These are phyloP conservation scores for Colletotrichum sp. DNA, from an alignment of 2,329 filamentous ascomycete genomes.

Conservation along the genomic window DNA sequence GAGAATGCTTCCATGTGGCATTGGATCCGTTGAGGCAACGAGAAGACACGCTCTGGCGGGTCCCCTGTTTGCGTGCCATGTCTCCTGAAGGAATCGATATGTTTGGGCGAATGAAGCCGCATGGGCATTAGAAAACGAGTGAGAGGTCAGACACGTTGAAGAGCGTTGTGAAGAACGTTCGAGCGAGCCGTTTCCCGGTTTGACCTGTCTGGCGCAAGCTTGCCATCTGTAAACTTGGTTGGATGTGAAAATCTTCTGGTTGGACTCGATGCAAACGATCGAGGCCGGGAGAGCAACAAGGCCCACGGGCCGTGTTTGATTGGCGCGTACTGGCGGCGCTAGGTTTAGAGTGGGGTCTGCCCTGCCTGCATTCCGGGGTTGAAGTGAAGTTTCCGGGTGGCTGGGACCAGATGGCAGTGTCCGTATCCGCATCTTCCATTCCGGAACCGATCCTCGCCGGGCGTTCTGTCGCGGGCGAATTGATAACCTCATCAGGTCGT, in stretches of 20 bases:
- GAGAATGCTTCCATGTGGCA: neutral
- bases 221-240: neutral
- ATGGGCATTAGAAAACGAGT: neutral
- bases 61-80: neutral
- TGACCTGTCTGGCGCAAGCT: neutral
- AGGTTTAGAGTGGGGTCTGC: neutral
- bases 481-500: neutral
- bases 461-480: neutral
- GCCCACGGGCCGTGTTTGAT: neutral
- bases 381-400: conserved; percentile 9
- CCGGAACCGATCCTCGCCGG: neutral
- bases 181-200: neutral
- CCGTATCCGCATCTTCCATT: neutral
- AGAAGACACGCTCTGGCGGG: neutral
- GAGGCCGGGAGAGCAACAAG: neutral
- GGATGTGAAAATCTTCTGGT: neutral
- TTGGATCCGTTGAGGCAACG: neutral
- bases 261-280: neutral
- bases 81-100: neutral
- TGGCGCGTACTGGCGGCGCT: neutral
- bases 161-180: neutral
- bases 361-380: neutral
- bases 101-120: neutral
- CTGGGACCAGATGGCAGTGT: conserved; percentile 1
- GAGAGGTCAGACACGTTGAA: neutral